These are phyloP conservation scores for Phanerochaete carnosa DNA, from an alignment of 768 basidiomycete genomes.

Conservation along the genomic window DNA sequence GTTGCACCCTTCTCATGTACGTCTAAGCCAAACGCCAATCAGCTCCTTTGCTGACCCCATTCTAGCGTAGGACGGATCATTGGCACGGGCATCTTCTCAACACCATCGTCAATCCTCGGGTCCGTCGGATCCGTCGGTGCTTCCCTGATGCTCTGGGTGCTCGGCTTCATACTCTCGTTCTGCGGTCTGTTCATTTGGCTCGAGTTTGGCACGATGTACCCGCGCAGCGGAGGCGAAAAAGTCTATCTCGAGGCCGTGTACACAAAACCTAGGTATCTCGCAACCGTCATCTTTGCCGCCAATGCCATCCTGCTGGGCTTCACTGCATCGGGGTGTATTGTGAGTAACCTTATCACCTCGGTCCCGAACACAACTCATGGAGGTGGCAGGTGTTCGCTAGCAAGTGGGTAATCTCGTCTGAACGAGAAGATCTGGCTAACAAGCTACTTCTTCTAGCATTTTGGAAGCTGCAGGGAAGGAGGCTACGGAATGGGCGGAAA, in stretches of 20 bases:
- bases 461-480: conserved; percentile 31
- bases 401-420: conserved; percentile 16
- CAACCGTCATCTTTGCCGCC: conserved; percentile 31
- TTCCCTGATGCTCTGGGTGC: conserved; percentile 61
- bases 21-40: conserved; percentile 8
- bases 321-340: conserved; percentile 30
- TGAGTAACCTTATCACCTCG: conserved; percentile 8
- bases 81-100: conserved; percentile 65
- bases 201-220: conserved; percentile 62
- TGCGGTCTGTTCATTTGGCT: conserved; percentile 63
- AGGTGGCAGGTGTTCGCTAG: conserved; percentile 27
- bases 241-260: conserved; percentile 60
- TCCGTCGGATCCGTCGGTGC: conserved; percentile 58
- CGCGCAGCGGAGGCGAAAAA: conserved; percentile 60
- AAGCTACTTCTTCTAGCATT: conserved; percentile 36
- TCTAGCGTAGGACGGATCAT: conserved; percentile 48
- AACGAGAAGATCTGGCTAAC: background rate
- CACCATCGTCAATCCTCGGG: conserved; percentile 54
- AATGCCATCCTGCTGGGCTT: conserved; percentile 36
- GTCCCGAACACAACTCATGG: background rate
- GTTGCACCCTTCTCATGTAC: conserved; percentile 53
- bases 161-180: conserved; percentile 55
- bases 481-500: conserved; percentile 43
- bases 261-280: conserved; percentile 29
- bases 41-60: background rate